Evolutionary conservation across 192 early-diverging fungal genomes (phyloP).

Genomic region (Neocallimastix lanati): DNA sequence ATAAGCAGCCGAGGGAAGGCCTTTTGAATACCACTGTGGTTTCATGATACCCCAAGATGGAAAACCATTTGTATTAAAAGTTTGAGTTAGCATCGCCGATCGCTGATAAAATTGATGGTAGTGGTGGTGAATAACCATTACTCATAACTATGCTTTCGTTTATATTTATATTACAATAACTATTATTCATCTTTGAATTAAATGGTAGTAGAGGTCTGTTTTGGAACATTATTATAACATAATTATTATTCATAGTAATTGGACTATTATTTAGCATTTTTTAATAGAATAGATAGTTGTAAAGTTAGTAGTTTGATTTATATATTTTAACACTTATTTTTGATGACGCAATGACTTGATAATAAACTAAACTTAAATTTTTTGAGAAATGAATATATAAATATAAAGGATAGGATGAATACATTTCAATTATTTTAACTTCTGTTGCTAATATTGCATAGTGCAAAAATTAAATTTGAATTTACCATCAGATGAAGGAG

Average conservation of each 20-base stretch:
- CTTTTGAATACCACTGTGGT: too few relatives aligned
- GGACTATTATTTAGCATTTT: neutral
- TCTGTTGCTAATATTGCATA: conserved; percentile 17
- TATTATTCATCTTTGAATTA: neutral
- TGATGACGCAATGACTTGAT: conserved; percentile 8
- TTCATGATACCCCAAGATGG: too few relatives aligned
- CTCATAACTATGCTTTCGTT: neutral
- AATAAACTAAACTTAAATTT: conserved; percentile 18
- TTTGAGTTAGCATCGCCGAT: neutral
- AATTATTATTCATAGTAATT: neutral
- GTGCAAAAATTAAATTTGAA: conserved; percentile 19
- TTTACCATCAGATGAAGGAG: conserved; percentile 11
- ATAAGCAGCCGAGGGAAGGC: too few relatives aligned
- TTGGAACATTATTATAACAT: neutral
- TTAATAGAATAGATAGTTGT: conserved; percentile 27
- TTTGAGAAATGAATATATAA: conserved; percentile 18
- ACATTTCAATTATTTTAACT: conserved; percentile 12
- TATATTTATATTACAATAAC: neutral
- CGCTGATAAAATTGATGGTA: too few relatives aligned
- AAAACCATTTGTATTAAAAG: neutral
- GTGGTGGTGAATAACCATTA: neutral
- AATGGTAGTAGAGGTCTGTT: neutral
- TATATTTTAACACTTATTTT: conserved; percentile 10
- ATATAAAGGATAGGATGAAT: conserved; percentile 13
- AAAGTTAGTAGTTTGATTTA: conserved; percentile 20